These are phyloP conservation scores for Geoglossum glabrum DNA, from an alignment of 495 filamentous ascomycete species.

Conservation along the genomic window DNA sequence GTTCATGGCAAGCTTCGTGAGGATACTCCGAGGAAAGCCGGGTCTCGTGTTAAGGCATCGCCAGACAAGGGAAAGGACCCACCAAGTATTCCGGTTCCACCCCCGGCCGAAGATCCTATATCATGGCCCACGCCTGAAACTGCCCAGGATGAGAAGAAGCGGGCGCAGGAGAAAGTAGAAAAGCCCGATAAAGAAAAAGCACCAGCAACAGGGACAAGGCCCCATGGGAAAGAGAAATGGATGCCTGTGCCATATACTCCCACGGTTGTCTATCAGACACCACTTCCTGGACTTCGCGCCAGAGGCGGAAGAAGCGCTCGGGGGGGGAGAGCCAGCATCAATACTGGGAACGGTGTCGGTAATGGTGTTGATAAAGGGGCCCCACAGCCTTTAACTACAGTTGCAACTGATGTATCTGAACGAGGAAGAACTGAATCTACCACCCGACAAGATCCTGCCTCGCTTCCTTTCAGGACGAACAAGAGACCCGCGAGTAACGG, in stretches of 20 bases:
- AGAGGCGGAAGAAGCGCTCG: constrained; percentile 33
- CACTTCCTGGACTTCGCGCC: constrained; percentile 40
- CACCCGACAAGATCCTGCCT: background rate
- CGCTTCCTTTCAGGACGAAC: background rate
- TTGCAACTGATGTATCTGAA: background rate
- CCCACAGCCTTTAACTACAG: background rate
- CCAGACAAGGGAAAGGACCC: constrained; percentile 28
- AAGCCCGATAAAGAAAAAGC: constrained; percentile 45
- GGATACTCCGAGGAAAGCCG: constrained; percentile 20
- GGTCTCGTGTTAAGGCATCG: constrained; percentile 22
- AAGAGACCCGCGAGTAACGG: background rate
- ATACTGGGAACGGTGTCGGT: background rate
- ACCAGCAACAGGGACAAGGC: constrained; percentile 19
- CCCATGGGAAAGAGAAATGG: constrained; percentile 55
- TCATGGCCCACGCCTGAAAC: constrained; percentile 84
- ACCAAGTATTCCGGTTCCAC: constrained; percentile 26
- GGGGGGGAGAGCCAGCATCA: constrained; percentile 24
- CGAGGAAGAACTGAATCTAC: background rate
- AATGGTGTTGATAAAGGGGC: background rate
- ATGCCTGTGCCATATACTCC: constrained; percentile 52
- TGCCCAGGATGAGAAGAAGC: constrained; percentile 53
- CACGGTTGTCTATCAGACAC: constrained; percentile 64
- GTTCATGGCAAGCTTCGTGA: constrained; percentile 21
- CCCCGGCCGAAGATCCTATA: constrained; percentile 49
- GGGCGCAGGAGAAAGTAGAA: constrained; percentile 39